Evolutionary conservation across 768 basidiomycete species (phyloP).

Genomic region (Kondoa malvinella): DNA sequence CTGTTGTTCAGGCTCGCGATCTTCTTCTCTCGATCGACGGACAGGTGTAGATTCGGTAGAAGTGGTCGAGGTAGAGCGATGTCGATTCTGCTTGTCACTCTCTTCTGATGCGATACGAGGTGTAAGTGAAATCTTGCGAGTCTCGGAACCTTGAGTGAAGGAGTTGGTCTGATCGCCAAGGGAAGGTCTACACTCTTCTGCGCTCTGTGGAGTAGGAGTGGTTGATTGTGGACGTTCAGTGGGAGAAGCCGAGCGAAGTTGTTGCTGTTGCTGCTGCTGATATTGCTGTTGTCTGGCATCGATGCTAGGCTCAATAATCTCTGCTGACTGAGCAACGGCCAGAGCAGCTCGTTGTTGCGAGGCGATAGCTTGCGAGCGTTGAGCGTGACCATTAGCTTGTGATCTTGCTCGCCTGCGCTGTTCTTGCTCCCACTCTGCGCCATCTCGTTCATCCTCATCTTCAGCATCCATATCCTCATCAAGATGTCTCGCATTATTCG

Average conservation of each 20-base stretch:
- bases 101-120: constrained; percentile 14
- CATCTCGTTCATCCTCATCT: constrained; percentile 17
- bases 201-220: background rate
- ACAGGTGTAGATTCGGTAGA: background rate
- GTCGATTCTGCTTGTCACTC: constrained; percentile 10
- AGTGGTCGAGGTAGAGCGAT: background rate
- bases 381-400: background rate
- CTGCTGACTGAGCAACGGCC: background rate
- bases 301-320: constrained; percentile 3
- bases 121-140: constrained; percentile 15
- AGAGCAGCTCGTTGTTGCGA: background rate
- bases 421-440: constrained; percentile 9
- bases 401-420: constrained; percentile 10
- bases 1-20: constrained; percentile 15
- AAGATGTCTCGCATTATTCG: background rate
- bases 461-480: constrained; percentile 1
- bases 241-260: constrained; percentile 5
- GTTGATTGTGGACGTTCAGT: background rate
- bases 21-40: background rate
- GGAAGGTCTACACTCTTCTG: background rate
- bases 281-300: background rate
- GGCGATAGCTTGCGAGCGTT: background rate
- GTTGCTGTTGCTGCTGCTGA: background rate
- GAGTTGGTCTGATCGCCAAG: constrained; percentile 3
- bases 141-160: constrained; percentile 8